Evolutionary conservation across 2,329 filamentous ascomycete species (phyloP), one percentile per base, ranked within the genome.

Genomic region (Raffaelea arxii): DNA sequence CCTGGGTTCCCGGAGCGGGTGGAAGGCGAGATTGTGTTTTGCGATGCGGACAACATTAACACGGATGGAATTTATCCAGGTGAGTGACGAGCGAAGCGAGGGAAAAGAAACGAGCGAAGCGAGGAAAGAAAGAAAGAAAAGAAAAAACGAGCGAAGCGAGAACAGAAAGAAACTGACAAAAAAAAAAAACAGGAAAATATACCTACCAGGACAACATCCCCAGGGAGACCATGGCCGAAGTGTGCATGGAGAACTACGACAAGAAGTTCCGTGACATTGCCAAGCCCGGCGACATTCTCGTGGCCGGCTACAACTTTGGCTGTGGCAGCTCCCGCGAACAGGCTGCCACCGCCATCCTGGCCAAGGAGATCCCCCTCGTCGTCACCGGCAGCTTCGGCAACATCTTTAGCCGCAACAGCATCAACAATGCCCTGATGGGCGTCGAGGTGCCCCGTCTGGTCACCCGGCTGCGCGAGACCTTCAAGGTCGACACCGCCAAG

Each of bases 161-260:
- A 27, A 25, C 37, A n/a, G 39, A 25, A n/a, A 41, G 9, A 24
- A 24, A 7, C 30, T 35, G 43, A 3, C 14, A 5, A 38, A 86
- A 23, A 24, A 9, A 4, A 6, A 25, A n/a, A 9, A 18, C 14
- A 6, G 41, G 50, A 41, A 53, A 55, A 54, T 53, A 87, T 63
- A 96, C 90, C 0, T 97, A 97, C 65, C 87, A 94, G 60, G 90
- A 97, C 59, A 76, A 86, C 56, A 73, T 97, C 1, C 68, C 84
- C 0, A 70, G 66, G 1, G 83, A 87, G 51, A 79, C 79, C 47
- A 96, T 97, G 91, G 87, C 88, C 0, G 71, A 85, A 54, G 89
- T 90, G 1, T 90, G 85, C 64, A 96, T 97, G 89, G 77, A 84
- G 61, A 97, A 97, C 72, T 97, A 95, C 66, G 91, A 97, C 60